These are phyloP conservation scores for Tardiomyces digboiensis DNA, from an alignment of 1,139 yeast genomes.

Conservation along the genomic window DNA sequence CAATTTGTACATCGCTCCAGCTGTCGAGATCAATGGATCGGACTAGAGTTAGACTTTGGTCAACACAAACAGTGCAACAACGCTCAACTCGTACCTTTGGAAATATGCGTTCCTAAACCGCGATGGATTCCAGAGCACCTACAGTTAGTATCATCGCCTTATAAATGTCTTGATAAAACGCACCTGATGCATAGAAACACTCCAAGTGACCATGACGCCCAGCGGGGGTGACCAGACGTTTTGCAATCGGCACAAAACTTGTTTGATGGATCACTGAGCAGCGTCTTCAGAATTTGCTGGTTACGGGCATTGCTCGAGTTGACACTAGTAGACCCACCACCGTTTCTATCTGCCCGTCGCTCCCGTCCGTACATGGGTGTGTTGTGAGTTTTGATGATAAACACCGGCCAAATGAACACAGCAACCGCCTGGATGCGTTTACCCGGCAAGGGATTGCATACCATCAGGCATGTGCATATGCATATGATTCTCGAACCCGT, in stretches of 20 bases:
- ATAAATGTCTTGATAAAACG: conserved; percentile 3
- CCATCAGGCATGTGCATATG: no score
- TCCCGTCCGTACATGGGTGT: not conserved
- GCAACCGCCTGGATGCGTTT: no score
- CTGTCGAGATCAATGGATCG: conserved; percentile 85
- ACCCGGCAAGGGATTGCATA: no score
- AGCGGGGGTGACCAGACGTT: conserved; percentile 79
- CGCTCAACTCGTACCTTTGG: conserved; percentile 20
- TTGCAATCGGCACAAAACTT: conserved; percentile 88
- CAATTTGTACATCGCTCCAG: conserved; percentile 92
- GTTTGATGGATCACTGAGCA: conserved; percentile 69
- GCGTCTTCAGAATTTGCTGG: conserved; percentile 60
- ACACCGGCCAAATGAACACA: no score
- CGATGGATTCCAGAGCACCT: conserved; percentile 89
- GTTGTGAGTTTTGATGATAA: no score
- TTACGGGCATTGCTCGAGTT: conserved; percentile 22
- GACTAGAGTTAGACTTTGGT: conserved; percentile 17
- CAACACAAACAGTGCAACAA: not conserved
- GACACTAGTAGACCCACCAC: not conserved
- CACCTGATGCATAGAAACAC: conserved; percentile 70
- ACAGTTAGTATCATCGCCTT: conserved; percentile 18
- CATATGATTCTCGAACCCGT: no score
- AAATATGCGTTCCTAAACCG: conserved; percentile 89
- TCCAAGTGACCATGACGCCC: conserved; percentile 98
- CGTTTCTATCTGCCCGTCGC: not conserved